These are phyloP conservation scores for Erodium moschatum DNA, from an alignment of 441 rosid genomes.

Conservation along the genomic window DNA sequence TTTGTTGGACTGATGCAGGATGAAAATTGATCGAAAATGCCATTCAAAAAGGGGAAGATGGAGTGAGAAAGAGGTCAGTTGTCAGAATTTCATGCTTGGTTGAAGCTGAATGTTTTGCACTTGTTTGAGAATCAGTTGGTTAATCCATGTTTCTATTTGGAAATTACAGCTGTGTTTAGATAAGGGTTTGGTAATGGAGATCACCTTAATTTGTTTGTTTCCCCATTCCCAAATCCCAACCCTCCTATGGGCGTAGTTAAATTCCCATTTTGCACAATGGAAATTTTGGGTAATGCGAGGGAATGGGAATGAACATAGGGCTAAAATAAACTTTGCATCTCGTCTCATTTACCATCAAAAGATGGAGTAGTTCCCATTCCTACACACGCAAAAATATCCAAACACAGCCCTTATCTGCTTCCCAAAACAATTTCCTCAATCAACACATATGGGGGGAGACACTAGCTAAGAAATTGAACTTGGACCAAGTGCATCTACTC, in stretches of 20 bases:
- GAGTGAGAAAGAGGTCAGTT: slow-evolving; percentile 21
- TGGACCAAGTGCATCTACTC: not conserved
- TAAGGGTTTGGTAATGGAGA: not conserved
- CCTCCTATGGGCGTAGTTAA: not conserved
- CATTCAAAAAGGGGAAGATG: slow-evolving; percentile 19
- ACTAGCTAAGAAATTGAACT: not conserved
- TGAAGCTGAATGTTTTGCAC: not conserved
- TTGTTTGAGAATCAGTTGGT: not conserved
- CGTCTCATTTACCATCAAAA: not conserved
- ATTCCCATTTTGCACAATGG: not conserved
- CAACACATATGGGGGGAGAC: not conserved
- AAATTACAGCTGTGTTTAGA: not conserved
- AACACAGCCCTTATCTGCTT: not conserved
- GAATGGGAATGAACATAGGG: not conserved
- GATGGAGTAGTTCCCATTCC: not conserved
- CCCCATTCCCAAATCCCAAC: not conserved
- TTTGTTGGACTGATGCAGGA: slow-evolving; percentile 19
- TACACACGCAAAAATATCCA: not conserved
- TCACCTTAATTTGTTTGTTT: not conserved
- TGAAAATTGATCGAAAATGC: slow-evolving; percentile 15
- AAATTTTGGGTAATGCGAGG: not conserved
- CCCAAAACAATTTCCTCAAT: not conserved
- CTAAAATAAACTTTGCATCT: not conserved
- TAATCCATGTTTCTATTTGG: not conserved
- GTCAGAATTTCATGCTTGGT: slow-evolving; percentile 2